Evolutionary conservation across 345 rosid genomes (phyloP).

Genomic region (Arabis alpina): DNA sequence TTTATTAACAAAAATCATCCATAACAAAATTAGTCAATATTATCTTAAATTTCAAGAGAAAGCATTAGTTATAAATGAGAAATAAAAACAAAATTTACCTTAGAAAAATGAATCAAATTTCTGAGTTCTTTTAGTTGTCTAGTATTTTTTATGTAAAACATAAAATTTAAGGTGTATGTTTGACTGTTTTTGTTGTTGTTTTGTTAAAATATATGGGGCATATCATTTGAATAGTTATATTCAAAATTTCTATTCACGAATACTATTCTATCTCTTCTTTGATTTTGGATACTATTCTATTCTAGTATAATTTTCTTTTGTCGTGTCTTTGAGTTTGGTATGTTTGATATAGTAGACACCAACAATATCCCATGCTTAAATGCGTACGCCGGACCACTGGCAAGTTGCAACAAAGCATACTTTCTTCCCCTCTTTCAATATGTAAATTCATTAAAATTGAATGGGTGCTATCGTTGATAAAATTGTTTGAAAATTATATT

Average conservation of each 20-base stretch:
- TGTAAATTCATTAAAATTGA: too few species aligned
- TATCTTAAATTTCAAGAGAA: not conserved
- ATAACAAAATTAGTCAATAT: not conserved
- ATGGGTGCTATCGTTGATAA: too few species aligned
- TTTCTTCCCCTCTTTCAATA: not conserved
- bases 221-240: not conserved
- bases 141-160: too few species aligned
- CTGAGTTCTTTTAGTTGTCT: too few species aligned
- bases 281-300: not conserved
- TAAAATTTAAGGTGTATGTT: not conserved
- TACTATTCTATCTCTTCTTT: not conserved
- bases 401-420: not conserved
- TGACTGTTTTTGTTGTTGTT: not conserved
- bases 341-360: not conserved
- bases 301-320: not conserved
- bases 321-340: not conserved
- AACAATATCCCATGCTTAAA: not conserved
- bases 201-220: not conserved
- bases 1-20: not conserved
- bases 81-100: not conserved
- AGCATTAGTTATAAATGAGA: not conserved
- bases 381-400: not conserved
- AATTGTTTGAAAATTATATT: too few species aligned
- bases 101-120: not conserved
- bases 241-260: not conserved